Evolutionary conservation across 768 basidiomycete species (phyloP), one percentile per base, ranked within the genome.

Genomic region (Kwoniella sp.): DNA sequence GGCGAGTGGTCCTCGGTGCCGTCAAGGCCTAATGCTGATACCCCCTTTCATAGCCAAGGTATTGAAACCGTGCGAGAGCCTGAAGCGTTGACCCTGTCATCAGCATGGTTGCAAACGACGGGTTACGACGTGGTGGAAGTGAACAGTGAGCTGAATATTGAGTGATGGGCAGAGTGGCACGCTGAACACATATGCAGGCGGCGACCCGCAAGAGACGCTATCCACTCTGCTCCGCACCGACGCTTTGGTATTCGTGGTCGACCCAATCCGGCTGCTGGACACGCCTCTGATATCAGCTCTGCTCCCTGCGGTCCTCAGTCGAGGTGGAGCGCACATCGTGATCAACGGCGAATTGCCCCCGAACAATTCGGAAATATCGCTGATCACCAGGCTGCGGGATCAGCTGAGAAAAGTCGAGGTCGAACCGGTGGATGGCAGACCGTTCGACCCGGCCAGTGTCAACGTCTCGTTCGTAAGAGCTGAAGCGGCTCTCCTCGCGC

Each of bases 221-320:
- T 38, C 56, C 7, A 31, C 53, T 3, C 55, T 56, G 23, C 48
- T 72, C 0, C 56, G 62, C 0, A 54, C 55, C 26, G 66, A 68
- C 38, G 32, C 60, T 8, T 32, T 47, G 11, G 31, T 67, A 10
- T 14, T 73, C 23, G 57, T 70, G 26, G 40, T 73, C 25, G 69
- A 73, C 50, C 71, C 71, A 2, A 63, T 65, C 43, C 60, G 63
- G 2, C 60, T 71, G 1, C 45, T 63, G 10, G 28, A 49, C 1
- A 55, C 55, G 12, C 56, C 60, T 11, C 25, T 23, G 33, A 10
- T 69, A 15, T 3, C 22, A 3, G 5, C 39, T 5, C 32, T 67
- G 32, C 28, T 64, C 0, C 50, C 46, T 2, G 43, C 38, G 7
- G 45, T 59, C n/a, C 27, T 53, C 12, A 12, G 34, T 1, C 47